phyloP scores from a whole-genome alignment of 2,329 filamentous ascomycete species.

The Aureobasidium sp. region DNA sequence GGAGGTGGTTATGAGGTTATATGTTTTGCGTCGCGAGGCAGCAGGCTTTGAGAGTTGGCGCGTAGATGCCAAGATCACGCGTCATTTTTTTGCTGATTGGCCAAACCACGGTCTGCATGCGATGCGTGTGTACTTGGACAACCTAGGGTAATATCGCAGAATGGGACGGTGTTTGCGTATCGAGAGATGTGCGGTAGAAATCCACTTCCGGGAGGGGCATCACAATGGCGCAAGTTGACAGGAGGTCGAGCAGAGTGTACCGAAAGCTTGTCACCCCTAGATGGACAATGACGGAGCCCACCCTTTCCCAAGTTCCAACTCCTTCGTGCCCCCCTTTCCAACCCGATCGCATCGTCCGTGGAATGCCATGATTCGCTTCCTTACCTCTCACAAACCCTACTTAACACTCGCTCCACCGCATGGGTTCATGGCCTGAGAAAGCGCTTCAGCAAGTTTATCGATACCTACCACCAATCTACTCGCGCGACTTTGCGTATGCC shows the following conservation, averaged over 20 bases:
- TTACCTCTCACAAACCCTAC: conserved; percentile 16
- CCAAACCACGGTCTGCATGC: too few species aligned
- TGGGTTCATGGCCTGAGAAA: conserved; percentile 18
- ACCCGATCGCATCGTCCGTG: neutral
- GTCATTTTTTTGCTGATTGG: neutral
- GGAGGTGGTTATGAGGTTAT: neutral
- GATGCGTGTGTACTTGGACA: neutral
- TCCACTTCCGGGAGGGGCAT: neutral
- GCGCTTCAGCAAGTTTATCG: conserved; percentile 17
- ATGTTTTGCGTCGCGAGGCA: neutral
- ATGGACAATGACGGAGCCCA: conserved; percentile 1
- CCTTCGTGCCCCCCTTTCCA: neutral
- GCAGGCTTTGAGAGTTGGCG: neutral
- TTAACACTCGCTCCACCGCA: conserved; percentile 15
- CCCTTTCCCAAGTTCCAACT: neutral
- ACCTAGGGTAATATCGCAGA: too few species aligned
- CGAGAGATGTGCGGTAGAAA: neutral
- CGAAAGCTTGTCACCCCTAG: conserved; percentile 10
- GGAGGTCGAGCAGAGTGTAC: conserved; percentile 4
- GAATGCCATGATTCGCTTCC: conserved; percentile 17
- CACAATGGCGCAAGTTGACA: neutral
- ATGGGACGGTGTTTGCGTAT: neutral
- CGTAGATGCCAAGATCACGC: neutral
- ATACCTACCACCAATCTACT: conserved; percentile 24
- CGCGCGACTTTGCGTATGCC: conserved; percentile 39